These are phyloP conservation scores for Leucoagaricus sp. DNA, from an alignment of 1,284 basidiomycete species.

Conservation along the genomic window DNA sequence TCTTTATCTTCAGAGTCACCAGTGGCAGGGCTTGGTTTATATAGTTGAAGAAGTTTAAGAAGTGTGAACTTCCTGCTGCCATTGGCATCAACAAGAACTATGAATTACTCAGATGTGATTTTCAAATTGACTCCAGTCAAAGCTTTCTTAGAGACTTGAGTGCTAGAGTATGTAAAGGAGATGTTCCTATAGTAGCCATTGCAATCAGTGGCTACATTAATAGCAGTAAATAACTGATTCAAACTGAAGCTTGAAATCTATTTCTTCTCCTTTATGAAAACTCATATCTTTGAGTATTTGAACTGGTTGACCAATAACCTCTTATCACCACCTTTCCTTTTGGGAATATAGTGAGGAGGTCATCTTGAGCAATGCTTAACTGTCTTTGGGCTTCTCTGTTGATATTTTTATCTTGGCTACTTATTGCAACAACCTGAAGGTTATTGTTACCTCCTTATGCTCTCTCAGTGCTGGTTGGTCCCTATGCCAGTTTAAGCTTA, in stretches of 20 bases:
- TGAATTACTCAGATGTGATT: slow-evolving; percentile 46
- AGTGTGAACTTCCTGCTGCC: slow-evolving; percentile 48
- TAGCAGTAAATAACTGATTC: not conserved
- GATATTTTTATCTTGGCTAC: too few relatives aligned
- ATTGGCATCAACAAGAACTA: slow-evolving; percentile 49
- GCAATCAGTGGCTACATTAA: too few relatives aligned
- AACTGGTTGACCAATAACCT: not conserved
- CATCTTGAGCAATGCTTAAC: too few relatives aligned
- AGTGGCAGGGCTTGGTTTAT: slow-evolving; percentile 28
- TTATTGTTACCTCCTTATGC: too few relatives aligned
- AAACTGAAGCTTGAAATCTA: slow-evolving; percentile 38
- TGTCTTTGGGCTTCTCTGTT: too few relatives aligned
- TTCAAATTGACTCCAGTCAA: slow-evolving; percentile 42
- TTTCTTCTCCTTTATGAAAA: slow-evolving; percentile 24
- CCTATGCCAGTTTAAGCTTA: too few relatives aligned
- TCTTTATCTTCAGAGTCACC: not conserved
- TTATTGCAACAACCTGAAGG: too few relatives aligned
- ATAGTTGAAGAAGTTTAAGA: slow-evolving; percentile 45
- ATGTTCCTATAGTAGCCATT: slow-evolving; percentile 30
- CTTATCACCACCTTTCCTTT: too few relatives aligned
- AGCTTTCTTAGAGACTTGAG: slow-evolving; percentile 37
- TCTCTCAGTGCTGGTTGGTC: too few relatives aligned
- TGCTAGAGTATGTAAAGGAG: slow-evolving; percentile 47
- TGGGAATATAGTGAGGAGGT: too few relatives aligned
- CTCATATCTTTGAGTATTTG: not conserved